Percentiles rank a stretch among this genome's conserved stretches.
Evolutionary conservation across 768 basidiomycete species (phyloP).

Genomic region (Auricularia cornea): DNA sequence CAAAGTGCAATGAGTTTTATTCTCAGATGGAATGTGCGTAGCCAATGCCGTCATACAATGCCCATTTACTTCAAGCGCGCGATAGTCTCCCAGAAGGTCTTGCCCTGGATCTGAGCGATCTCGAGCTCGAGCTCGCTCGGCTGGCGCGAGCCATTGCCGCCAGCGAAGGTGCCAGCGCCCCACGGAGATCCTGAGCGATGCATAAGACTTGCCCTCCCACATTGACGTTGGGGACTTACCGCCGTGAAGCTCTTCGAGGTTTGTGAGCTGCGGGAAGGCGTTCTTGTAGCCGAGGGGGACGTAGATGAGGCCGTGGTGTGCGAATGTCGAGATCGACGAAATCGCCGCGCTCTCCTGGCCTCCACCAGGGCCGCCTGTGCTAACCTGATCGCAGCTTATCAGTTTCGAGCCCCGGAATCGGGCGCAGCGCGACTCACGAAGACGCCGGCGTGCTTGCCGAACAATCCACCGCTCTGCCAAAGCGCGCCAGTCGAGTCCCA

Average conservation of each 20-base stretch:
- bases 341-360: constrained; percentile 65
- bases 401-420: no score
- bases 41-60: not conserved
- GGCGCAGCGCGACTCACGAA: constrained; percentile 32
- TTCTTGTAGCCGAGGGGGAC: constrained; percentile 66
- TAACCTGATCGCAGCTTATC: constrained; percentile 34
- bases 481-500: constrained; percentile 69
- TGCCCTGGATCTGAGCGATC: constrained; percentile 45
- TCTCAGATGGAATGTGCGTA: no score
- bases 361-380: constrained; percentile 62
- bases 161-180: constrained; percentile 63
- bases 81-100: constrained; percentile 40
- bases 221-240: constrained; percentile 32
- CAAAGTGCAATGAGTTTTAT: not conserved
- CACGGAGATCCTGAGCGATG: constrained; percentile 51
- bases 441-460: constrained; percentile 69
- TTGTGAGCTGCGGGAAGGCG: constrained; percentile 34
- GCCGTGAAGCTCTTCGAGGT: constrained; percentile 44
- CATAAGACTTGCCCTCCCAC: not conserved
- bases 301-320: constrained; percentile 65
- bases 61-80: not conserved
- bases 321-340: constrained; percentile 44
- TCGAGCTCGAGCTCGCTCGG: constrained; percentile 44
- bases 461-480: constrained; percentile 50
- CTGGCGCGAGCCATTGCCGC: constrained; percentile 35